Base-by-base conservation (phyloP, 768 basidiomycete species). In the Leccinum broughii region DNA sequence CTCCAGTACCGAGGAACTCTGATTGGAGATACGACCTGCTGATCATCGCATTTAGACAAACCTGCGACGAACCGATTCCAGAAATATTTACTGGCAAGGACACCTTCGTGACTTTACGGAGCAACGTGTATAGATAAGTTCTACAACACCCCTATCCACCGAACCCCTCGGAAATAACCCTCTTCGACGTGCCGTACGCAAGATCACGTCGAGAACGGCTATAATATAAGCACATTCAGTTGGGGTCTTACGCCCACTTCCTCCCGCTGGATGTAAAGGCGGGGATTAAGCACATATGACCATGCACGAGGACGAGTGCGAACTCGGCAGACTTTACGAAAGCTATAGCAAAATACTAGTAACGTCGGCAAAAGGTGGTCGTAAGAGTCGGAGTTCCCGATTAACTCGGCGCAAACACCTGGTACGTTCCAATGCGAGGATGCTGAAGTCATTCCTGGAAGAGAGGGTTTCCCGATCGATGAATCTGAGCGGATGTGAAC, bases 171-270 rank as follows among this genome's bases (percentile, higher is more conserved):
- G 54, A 28, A 55, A 55, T 65, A 35, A 55, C 41, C 11, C 34
- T 0, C 55, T 6, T 53, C 1, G 51, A 30, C 54, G 24, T 66
- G 51, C 41, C 48, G 26, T 56, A 46, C 56, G 24, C 14, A 34
- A 34, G 32, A 11, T 34, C 32, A 13, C 32, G 32, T 13, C 32
- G 32, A 32, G 32, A 32, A 35, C 34, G 35, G 14, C 13, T 6
- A 14, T 6, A 32, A 15, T 8, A 41, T 41, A 41, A 9, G 15
- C 39, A 17, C n/a, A 44, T 20, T 63, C 87, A 82, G 81, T 71
- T 85, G 3, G 83, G 86, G 66, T 72, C 71, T 9, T 87, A 86
- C 67, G 85, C 82, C 1, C 76, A 11, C 41, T 44, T 44, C 41
- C 41, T 44, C 41, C n/a, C 41, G 41, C n/a, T 20, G n/a, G n/a